Evolutionary conservation across 1,284 basidiomycete species (phyloP).

Genomic region (Sanghuangporus baumii): DNA sequence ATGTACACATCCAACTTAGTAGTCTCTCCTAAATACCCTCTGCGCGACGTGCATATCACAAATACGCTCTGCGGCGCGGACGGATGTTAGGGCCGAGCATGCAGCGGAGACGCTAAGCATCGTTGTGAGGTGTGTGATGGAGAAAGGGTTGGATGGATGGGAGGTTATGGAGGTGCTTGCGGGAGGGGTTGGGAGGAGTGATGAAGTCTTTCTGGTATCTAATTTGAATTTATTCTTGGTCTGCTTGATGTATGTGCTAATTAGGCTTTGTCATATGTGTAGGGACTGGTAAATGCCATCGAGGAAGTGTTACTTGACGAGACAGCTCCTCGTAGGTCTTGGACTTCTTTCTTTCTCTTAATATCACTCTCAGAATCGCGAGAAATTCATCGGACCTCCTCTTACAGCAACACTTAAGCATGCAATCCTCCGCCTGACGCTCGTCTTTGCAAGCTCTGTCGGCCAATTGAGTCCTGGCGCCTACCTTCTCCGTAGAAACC

Average conservation of each 20-base stretch:
- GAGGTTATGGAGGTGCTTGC: conserved; percentile 65
- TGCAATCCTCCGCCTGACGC: conserved; percentile 46
- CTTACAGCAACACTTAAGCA: conserved; percentile 43
- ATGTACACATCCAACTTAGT: conserved; percentile 28
- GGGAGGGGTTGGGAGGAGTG: conserved; percentile 50
- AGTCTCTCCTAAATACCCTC: conserved; percentile 45
- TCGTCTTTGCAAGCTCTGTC: conserved; percentile 52
- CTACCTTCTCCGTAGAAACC: conserved; percentile 55
- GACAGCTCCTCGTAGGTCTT: conserved; percentile 37
- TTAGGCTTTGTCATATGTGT: not conserved
- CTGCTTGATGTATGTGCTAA: not conserved
- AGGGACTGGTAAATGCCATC: conserved; percentile 37
- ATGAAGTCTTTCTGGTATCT: conserved; percentile 48
- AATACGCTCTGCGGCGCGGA: conserved; percentile 28
- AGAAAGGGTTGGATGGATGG: conserved; percentile 56
- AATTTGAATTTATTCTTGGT: conserved; percentile 16
- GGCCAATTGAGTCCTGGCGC: conserved; percentile 61
- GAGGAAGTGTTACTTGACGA: conserved; percentile 40
- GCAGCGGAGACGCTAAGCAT: conserved; percentile 45
- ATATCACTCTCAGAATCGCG: not conserved
- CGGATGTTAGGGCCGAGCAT: conserved; percentile 36
- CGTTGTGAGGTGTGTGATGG: conserved; percentile 40
- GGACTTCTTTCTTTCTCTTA: not conserved
- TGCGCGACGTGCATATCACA: conserved; percentile 40
- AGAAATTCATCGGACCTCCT: conserved; percentile 2